phyloP scores from a whole-genome alignment of 306 rosid genomes.

The Casuarina cunninghamiana region DNA sequence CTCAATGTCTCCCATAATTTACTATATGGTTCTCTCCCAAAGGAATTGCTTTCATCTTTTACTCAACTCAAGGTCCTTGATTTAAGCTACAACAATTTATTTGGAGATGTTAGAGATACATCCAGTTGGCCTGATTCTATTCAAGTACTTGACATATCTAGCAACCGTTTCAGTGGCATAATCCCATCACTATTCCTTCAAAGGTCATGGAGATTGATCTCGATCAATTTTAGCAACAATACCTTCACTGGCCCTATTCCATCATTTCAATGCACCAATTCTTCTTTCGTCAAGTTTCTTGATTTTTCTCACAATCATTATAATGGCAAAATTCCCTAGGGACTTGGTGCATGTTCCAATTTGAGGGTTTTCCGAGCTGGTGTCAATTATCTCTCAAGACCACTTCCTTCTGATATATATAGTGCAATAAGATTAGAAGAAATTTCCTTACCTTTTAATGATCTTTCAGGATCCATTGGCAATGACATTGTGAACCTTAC shows the following conservation, averaged over 20 bases:
- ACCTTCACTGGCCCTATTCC: neutral
- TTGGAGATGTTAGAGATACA: neutral
- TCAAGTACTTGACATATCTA: neutral
- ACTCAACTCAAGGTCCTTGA: conserved; percentile 7
- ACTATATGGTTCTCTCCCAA: neutral
- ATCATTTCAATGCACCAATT: neutral
- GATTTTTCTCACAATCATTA: conserved; percentile 16
- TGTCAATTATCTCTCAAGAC: conserved; percentile 8
- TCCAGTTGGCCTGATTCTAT: neutral
- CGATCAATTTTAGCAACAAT: neutral
- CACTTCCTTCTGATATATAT: conserved; percentile 10
- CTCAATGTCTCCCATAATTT: neutral
- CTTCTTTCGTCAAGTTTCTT: neutral
- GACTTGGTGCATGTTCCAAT: conserved; percentile 17
- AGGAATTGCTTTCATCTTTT: conserved; percentile 7
- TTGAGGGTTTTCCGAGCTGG: conserved; percentile 8
- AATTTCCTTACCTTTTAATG: neutral
- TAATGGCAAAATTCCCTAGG: neutral
- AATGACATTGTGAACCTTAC: neutral
- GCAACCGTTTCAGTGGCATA: neutral
- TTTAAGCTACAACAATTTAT: conserved; percentile 15
- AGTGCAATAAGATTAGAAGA: neutral
- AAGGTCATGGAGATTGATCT: neutral
- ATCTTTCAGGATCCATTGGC: neutral
- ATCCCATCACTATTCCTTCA: conserved; percentile 6